Evolutionary conservation across 2,329 filamentous ascomycete species (phyloP), one percentile per base, ranked within the genome.

Genomic region (Fusarium keratoplasticum): DNA sequence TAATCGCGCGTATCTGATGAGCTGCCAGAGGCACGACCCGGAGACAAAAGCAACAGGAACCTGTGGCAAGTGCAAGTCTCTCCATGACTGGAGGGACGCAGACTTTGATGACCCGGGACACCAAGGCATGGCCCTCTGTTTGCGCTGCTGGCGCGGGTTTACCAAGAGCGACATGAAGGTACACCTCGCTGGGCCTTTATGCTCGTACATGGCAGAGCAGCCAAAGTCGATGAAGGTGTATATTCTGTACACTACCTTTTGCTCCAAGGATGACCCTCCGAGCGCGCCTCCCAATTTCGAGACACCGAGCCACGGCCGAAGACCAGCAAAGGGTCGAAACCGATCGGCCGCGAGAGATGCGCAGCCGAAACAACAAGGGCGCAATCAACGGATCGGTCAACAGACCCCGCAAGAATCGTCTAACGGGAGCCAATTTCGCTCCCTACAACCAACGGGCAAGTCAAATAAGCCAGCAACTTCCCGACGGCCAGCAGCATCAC

Each of bases 141-240:
- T 75, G n/a, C 70, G 76, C 55, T 77, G 76, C 57, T 77, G 70
- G 54, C 35, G 31, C 44, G 68, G 36, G 14, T 77, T 58, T 42
- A 54, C 47, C 11, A 77, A 77, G 61, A 63, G 20, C 27, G 66
- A 50, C 9, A 74, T 77, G 29, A 61, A 69, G 22, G 16, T n/a
- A 5, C 75, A 77, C 61, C 58, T 76, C 62, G 50, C 62, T 35
- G 62, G 66, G 27, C 36, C 69, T 58, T 20, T 77, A 66, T 65
- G 61, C 42, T 16, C 64, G 42, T 66, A 69, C 29, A 77, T 75
- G 18, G 25, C 70, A 14, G 72, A 74, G 47, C 72, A 74, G 25
- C 66, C 66, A 25, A 74, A 75, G 62, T 52, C 58, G 25, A 75
- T 59, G 27, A 74, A 74, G 44, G 63, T 75, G n/a, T 70, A 61